phyloP scores from a whole-genome alignment of 257 asterid species.

The Ajuga chamaepitys region DNA sequence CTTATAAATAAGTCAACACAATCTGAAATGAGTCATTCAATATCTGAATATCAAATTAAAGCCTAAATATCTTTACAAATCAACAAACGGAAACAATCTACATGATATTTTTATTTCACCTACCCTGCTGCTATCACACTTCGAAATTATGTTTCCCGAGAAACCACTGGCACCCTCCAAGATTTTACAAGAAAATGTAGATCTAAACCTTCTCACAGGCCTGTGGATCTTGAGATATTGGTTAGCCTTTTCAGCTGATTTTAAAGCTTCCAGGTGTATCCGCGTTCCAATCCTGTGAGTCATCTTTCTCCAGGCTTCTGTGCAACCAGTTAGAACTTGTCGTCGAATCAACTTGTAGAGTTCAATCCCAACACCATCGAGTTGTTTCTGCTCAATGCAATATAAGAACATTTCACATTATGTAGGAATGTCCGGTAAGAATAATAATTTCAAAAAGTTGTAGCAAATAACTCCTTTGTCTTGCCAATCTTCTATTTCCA shows the following conservation, averaged over 20 bases:
- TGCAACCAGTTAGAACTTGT: constrained; percentile 50
- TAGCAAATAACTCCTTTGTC: no score
- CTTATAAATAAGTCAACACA: no score
- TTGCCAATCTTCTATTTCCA: no score
- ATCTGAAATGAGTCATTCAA: no score
- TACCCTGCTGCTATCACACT: constrained; percentile 19
- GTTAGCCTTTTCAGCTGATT: constrained; percentile 43
- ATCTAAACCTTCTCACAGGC: constrained; percentile 49
- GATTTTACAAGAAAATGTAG: neutral
- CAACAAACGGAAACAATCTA: no score
- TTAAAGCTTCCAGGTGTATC: constrained; percentile 32
- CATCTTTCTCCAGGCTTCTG: constrained; percentile 70
- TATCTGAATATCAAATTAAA: no score
- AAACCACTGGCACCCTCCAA: constrained; percentile 69
- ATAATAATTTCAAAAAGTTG: no score
- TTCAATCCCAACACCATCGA: constrained; percentile 73
- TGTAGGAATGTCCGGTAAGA: no score
- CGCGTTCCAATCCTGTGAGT: constrained; percentile 66
- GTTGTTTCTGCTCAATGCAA: constrained; percentile 50
- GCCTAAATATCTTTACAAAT: no score
- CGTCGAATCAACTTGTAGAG: constrained; percentile 69
- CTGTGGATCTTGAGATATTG: constrained; percentile 57
- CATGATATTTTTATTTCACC: constrained; percentile 16
- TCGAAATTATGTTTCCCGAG: constrained; percentile 41
- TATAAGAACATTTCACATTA: no score